Base-by-base conservation (phyloP, 305 asterid species). In the Rubia peregrina region DNA sequence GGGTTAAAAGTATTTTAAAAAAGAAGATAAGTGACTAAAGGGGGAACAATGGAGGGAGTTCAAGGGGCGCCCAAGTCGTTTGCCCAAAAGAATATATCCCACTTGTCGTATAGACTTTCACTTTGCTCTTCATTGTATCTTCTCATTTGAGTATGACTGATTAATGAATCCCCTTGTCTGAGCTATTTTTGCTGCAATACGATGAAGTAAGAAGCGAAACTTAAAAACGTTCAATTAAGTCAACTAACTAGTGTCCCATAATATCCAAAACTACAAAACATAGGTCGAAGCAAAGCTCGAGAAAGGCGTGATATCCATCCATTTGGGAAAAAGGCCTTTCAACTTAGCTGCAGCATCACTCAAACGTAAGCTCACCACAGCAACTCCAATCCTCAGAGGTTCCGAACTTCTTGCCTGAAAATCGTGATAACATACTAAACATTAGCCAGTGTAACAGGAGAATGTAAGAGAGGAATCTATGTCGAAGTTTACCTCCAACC, bases 221-320 rank as follows among this genome's bases (percentile, higher is more conserved):
- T 17, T 17, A 19, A 51, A 22, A 51, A 51, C 59, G 59, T 51
- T 51, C n/a, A 21, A 17, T 1, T 17, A 6, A 51, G n/a, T 51
- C 59, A 8, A 51, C 59, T 51, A 51, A 51, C 55, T 48, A 55
- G 62, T 22, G 33, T 57, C 12, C 33, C 22, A 21, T 57, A 22
- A 56, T 21, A 56, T 56, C 62, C 36, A 1, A 68, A 62, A 33
- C 81, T 84, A 93, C 40, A 88, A 74, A 60, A 82, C 30, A 79
- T 94, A 82, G 73, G 93, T 82, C 16, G 99, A 89, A 85, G 83
- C 67, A 84, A 88, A 94, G 78, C 95, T 94, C 48, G 99, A 80
- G 68, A 69, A 88, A 48, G 97, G 80, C 56, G 91, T 84, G 67
- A 91, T 85, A 82, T 94, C 97, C 83, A 87, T 84, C 98, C 99